Evolutionary conservation across 371 early-diverging fungal species (phyloP).

Genomic region (Mortierella sp.): DNA sequence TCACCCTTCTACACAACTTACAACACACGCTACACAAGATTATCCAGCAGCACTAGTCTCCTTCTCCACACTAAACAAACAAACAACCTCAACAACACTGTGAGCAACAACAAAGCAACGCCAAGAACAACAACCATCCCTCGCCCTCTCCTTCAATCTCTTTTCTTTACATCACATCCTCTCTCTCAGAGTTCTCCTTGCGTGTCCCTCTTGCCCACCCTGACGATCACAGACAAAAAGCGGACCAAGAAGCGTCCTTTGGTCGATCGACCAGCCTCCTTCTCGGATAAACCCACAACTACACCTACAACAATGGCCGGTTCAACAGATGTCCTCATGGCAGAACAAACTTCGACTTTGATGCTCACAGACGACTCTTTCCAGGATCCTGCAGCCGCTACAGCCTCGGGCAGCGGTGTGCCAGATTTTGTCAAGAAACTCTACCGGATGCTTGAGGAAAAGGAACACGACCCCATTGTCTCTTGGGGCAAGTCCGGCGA

Average conservation of each 20-base stretch:
- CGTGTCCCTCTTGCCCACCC: constrained; percentile 29
- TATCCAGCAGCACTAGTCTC: background rate
- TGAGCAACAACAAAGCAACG: background rate
- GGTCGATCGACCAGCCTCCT: constrained; percentile 18
- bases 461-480: constrained; percentile 70
- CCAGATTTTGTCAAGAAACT: constrained; percentile 73
- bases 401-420: constrained; percentile 44
- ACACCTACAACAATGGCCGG: background rate
- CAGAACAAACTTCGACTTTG: constrained; percentile 7
- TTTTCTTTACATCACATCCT: background rate
- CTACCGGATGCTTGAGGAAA: constrained; percentile 79
- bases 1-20: too few relatives aligned
- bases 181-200: background rate
- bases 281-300: constrained; percentile 3
- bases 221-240: constrained; percentile 38
- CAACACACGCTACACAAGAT: background rate
- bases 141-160: background rate
- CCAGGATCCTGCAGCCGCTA: constrained; percentile 10
- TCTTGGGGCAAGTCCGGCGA: constrained; percentile 86
- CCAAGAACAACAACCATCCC: background rate
- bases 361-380: background rate
- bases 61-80: constrained; percentile 5
- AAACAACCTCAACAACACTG: background rate
- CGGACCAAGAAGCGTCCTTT: constrained; percentile 50
- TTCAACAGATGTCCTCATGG: constrained; percentile 18